Conservation (phyloP, 2,329 filamentous ascomycete species). For the Didymella arachidicola region DNA sequence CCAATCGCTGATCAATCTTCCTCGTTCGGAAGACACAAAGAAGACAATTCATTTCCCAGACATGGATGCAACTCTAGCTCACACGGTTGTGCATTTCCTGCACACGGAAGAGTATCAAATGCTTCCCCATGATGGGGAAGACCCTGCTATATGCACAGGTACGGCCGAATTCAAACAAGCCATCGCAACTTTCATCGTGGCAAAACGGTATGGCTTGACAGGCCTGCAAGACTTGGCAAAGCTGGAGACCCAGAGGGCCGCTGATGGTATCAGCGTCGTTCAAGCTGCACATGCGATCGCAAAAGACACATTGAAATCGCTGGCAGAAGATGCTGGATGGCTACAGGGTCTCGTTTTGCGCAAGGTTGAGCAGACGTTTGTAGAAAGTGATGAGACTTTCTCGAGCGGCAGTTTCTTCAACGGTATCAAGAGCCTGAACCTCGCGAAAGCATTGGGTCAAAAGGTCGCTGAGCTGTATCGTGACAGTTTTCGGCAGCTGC, state of each 20-base stretch:
- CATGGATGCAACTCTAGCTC: constrained; percentile 26
- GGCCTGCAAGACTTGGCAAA: not conserved
- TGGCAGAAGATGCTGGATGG: constrained; percentile 1
- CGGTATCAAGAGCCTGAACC: not conserved
- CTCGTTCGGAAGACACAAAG: not conserved
- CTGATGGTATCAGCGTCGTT: not conserved
- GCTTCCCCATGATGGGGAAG: constrained; percentile 8
- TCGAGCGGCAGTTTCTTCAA: not conserved
- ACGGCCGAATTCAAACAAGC: not conserved
- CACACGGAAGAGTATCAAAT: constrained; percentile 38
- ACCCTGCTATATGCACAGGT: not conserved
- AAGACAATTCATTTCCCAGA: constrained; percentile 1
- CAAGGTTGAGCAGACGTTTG: constrained; percentile 6
- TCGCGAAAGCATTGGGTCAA: not conserved
- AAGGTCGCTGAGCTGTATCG: not conserved
- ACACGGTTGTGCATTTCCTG: constrained; percentile 35
- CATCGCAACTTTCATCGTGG: not conserved
- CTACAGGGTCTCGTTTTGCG: constrained; percentile 3
- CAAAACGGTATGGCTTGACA: not conserved
- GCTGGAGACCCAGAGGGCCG: not conserved
- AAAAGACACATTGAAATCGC: not conserved
- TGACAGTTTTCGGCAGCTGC: not conserved
- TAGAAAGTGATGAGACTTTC: not conserved
- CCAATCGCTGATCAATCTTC: not conserved
- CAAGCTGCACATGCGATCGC: not conserved